phyloP scores from a whole-genome alignment of 1,139 yeast genomes.

The Suhomyces bolitotheri region DNA sequence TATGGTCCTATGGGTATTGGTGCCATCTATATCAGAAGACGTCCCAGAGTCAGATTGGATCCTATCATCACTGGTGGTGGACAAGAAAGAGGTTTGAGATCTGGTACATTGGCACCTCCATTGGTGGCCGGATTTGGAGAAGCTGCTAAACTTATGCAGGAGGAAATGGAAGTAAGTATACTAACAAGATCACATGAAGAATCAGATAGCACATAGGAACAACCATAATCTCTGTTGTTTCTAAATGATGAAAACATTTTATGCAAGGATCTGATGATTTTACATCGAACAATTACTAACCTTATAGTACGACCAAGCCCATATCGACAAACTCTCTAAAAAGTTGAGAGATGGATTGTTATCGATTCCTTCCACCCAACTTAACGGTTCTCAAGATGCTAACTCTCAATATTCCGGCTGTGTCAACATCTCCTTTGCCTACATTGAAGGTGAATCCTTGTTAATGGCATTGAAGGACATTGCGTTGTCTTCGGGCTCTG shows the following conservation, averaged over 20 bases:
- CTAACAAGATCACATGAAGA: constrained; percentile 9
- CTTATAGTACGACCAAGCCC: constrained; percentile 58
- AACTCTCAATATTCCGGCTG: constrained; percentile 80
- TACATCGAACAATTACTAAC: constrained; percentile 20
- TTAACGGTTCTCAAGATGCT: constrained; percentile 78
- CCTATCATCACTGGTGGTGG: constrained; percentile 98
- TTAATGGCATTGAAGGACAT: constrained; percentile 97
- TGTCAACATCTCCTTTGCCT: constrained; percentile 94
- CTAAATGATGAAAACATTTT: constrained; percentile 9
- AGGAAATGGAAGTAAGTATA: constrained; percentile 56
- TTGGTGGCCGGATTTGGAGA: constrained; percentile 96
- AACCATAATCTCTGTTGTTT: constrained; percentile 10
- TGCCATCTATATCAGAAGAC: constrained; percentile 91
- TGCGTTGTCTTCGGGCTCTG: constrained; percentile 96
- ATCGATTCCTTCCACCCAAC: constrained; percentile 80
- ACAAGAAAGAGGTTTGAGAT: constrained; percentile 96
- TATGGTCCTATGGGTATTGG: constrained; percentile 99
- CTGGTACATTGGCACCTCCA: constrained; percentile 97
- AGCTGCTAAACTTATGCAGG: constrained; percentile 81
- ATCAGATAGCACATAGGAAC: constrained; percentile 3
- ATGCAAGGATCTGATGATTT: constrained; percentile 27
- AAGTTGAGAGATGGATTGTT: constrained; percentile 74
- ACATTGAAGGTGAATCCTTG: constrained; percentile 96
- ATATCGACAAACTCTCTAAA: constrained; percentile 68
- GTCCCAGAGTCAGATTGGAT: constrained; percentile 97